Base-by-base conservation (phyloP, 208 protist genomes). In the Blechomonas ayalai region DNA sequence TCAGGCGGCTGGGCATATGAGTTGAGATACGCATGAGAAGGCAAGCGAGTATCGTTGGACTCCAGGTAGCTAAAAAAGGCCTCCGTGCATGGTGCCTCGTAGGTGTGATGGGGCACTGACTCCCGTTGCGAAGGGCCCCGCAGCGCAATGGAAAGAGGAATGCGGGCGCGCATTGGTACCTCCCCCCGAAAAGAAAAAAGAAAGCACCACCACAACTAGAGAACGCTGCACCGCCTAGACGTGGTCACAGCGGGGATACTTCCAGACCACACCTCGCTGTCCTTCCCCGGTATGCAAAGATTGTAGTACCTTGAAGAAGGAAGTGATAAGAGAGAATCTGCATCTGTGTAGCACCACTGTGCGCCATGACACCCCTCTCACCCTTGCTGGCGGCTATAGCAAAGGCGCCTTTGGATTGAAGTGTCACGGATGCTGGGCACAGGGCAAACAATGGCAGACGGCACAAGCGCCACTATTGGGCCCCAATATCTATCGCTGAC, bases 41-140 rank as follows among this genome's bases (percentile, higher is more conserved):
- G 81, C 16, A 90, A 52, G 1, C 81, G 74, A 6, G 75, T 90
- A 53, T 93, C 85, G 29, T 90, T 62, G 0, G 81, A 90, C 35
- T 67, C 51, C 3, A 93, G 63, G 40, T 93, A 90, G 8, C 39
- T 39, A 12, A 87, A 67, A 52, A 92, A 90, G 12, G 60, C 50
- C 19, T 56, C 26, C n/a, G 49, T 28, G 15, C 24, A 35, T 16
- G 47, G 46, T 6, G 72, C 55, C 8, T 33, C 29, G 28, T 67
- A 78, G 19, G 82, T 88, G 44, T 61, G 46, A 31, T 82, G 73
- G 1, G 77, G 77, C 1, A 91, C 54, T 13, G 34, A 38, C 20
- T 66, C 50, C 24, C 81, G 75, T 3, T 57, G 69, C 25, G 41
- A 24, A 0, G 65, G 42, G 1, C 62, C 33, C 4, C 37, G 31